Evolutionary conservation across 352 stramenopile species (phyloP).

Genomic region (Peronospora tabacina): DNA sequence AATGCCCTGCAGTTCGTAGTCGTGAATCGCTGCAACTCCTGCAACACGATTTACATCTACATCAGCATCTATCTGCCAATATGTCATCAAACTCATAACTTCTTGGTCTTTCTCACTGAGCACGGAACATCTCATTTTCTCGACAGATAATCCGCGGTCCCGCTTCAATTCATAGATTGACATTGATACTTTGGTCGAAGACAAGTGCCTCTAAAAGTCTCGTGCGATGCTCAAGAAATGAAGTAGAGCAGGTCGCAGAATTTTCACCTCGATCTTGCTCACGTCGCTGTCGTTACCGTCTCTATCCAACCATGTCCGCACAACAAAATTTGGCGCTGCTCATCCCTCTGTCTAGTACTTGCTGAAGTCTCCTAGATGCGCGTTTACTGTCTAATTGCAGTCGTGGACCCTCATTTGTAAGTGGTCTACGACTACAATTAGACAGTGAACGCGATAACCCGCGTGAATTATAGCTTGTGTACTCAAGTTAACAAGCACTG

Average conservation of each 20-base stretch:
- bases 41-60: too few species aligned
- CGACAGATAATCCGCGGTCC: too few species aligned
- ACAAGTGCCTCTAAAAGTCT: too few species aligned
- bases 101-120: too few species aligned
- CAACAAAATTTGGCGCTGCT: slow-evolving; percentile 67
- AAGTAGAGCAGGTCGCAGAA: slow-evolving; percentile 23
- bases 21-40: too few species aligned
- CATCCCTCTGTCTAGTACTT: slow-evolving; percentile 59
- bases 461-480: slow-evolving; percentile 87
- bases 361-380: slow-evolving; percentile 63
- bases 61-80: too few species aligned
- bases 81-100: too few species aligned
- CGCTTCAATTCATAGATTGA: too few species aligned
- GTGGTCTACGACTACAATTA: slow-evolving; percentile 40
- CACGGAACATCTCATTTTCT: too few species aligned
- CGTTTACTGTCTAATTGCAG: slow-evolving; percentile 78
- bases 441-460: slow-evolving; percentile 39
- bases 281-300: slow-evolving; percentile 32
- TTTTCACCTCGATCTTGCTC: slow-evolving; percentile 50
- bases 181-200: too few species aligned
- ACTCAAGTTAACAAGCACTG: slow-evolving; percentile 93
- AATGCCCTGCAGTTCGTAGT: too few species aligned
- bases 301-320: slow-evolving; percentile 53
- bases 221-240: too few species aligned
- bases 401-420: slow-evolving; percentile 86